Conservation (phyloP, 2,329 filamentous ascomycete species). For the Sporothrix pseudoabietina region DNA sequence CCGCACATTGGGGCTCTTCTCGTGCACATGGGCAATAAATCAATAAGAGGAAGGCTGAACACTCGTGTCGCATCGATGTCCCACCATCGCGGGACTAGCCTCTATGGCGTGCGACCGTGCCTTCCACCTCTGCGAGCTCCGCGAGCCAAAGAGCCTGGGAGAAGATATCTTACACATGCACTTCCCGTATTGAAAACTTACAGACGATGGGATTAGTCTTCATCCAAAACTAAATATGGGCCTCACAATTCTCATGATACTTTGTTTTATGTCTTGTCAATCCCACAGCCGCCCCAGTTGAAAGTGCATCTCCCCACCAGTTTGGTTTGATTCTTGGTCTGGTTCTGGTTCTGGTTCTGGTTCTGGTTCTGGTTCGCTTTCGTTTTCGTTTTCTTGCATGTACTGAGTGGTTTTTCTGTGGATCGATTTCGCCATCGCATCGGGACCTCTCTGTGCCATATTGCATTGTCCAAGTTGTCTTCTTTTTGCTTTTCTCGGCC, state of each 20-base stretch:
- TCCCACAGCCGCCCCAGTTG: not conserved
- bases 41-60: not conserved
- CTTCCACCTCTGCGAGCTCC: not conserved
- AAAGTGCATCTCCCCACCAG: not conserved
- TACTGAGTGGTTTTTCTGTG: not conserved
- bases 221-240: no score
- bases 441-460: not conserved
- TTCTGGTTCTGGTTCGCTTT: not conserved
- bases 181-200: no score
- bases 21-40: not conserved
- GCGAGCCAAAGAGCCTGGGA: not conserved
- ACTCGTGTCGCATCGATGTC: not conserved
- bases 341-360: not conserved
- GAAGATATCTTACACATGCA: no score
- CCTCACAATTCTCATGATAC: no score
- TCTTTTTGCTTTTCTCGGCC: not conserved
- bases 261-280: not conserved
- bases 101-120: not conserved
- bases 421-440: constrained; percentile 11
- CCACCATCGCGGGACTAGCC: not conserved
- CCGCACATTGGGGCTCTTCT: not conserved
- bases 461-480: no score
- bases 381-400: no score
- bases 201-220: no score
- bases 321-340: not conserved